Conservation (phyloP, 129 eudicot species). For the Centaurea solstitialis region DNA sequence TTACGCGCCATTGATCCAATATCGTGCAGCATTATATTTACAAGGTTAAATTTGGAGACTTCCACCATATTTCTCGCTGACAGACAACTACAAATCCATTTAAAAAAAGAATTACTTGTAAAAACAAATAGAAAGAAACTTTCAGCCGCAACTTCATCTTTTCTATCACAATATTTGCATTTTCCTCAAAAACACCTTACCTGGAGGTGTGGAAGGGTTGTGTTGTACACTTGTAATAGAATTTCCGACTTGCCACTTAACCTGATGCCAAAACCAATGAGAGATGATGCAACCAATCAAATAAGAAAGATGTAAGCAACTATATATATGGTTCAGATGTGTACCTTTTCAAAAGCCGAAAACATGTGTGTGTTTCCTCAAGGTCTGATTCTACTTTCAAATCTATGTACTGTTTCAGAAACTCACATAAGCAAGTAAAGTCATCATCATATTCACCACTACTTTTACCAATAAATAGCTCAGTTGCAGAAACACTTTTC, state of each 20-base stretch:
- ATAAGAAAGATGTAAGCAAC: background rate
- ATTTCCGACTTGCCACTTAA: conserved; percentile 54
- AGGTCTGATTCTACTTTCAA: conserved; percentile 67
- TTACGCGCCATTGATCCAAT: background rate
- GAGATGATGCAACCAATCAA: background rate
- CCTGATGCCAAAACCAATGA: conserved; percentile 48
- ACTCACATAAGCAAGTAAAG: conserved; percentile 54
- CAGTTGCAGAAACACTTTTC: conserved; percentile 41
- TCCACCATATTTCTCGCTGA: conserved; percentile 77
- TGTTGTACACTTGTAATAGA: conserved; percentile 49
- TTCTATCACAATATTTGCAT: background rate
- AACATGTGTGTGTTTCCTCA: conserved; percentile 76
- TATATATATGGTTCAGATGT: background rate
- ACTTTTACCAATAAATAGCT: conserved; percentile 19
- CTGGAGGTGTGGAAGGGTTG: conserved; percentile 71
- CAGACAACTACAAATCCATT: conserved; percentile 42
- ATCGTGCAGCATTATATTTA: background rate
- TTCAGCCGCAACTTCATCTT: background rate
- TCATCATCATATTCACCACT: conserved; percentile 38
- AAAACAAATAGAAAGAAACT: background rate
- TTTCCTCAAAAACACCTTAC: conserved; percentile 29
- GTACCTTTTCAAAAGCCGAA: conserved; percentile 75
- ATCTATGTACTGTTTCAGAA: conserved; percentile 69
- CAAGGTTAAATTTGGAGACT: conserved; percentile 34
- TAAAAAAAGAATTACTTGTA: background rate